Evolutionary conservation across 2,329 filamentous ascomycete species (phyloP), one percentile per base, ranked within the genome.

Genomic region (Penicillium sp.): DNA sequence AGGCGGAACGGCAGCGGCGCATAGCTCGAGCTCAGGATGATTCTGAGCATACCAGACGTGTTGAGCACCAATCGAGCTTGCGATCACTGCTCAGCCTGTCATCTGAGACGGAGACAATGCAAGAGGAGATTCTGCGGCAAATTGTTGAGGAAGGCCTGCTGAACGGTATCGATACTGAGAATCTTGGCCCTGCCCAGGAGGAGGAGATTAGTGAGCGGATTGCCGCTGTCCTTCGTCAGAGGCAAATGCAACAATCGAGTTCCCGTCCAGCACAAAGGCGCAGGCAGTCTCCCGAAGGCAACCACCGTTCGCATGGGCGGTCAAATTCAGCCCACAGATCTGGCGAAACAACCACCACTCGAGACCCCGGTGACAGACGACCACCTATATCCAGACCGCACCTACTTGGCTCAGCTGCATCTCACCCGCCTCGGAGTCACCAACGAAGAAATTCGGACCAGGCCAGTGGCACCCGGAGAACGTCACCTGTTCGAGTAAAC

Each of bases 201-300:
- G 92, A 97, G 68, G 91, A 96, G 68, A 85, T 98, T 16, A 96
- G 91, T 62, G 90, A 93, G 68, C 87, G 90, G 58, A 96, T 98
- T 66, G 93, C 92, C 2, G 91, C 96, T 68, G 92, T 92, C 2
- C 96, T 96, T 69, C 82, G 91, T 57, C 84, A 91, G 60, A 83
- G 91, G 29, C 91, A 96, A 69, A 70, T 70, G 58, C 67, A 71
- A 45, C 69, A 84, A 82, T 65, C 74, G 58, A 55, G 62, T 27
- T 65, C 67, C 29, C 66, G 67, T 46, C 69, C 67, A 77, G 64
- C 69, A 69, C 62, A 76, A 70, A 61, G 75, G 70, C 23, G 69
- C 69, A 57, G 62, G 29, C 70, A 70, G 27, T 67, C 70, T 25
- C 66, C 73, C 21, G 68, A 72, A 54, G 53, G 70, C 10, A 58